Evolutionary conservation across 345 rosid genomes (phyloP).

Genomic region (Reutealis trisperma): DNA sequence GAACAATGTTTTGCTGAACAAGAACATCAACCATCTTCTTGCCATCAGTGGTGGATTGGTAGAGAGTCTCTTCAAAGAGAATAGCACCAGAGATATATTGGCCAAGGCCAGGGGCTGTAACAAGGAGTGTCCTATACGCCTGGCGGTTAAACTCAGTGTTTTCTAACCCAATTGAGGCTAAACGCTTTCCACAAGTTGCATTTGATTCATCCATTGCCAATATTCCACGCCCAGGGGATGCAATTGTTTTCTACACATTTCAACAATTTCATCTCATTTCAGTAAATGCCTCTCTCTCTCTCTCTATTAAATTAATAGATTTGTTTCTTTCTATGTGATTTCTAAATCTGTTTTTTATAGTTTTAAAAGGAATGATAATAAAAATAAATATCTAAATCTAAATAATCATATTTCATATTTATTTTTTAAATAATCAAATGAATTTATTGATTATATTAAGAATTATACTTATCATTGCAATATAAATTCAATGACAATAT

Average conservation of each 20-base stretch:
- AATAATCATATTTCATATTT: no score
- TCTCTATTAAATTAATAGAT: no score
- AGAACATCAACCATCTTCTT: constrained; percentile 92
- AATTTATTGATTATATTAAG: no score
- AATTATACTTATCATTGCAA: no score
- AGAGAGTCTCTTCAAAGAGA: constrained; percentile 92
- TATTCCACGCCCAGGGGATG: constrained; percentile 91
- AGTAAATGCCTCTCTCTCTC: not conserved
- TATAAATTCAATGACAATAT: no score
- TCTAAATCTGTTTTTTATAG: no score
- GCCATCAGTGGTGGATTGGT: constrained; percentile 83
- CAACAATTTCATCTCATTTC: not conserved
- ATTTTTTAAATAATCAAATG: no score
- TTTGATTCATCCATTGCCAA: constrained; percentile 98
- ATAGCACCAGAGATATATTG: constrained; percentile 84
- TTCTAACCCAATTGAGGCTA: constrained; percentile 87
- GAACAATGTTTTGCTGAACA: constrained; percentile 85
- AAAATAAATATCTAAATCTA: no score
- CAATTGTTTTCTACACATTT: constrained; percentile 66
- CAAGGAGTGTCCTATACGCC: constrained; percentile 84
- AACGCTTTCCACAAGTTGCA: constrained; percentile 93
- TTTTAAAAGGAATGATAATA: no score
- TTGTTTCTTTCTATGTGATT: no score
- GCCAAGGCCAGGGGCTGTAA: constrained; percentile 78
- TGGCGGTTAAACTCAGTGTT: constrained; percentile 95